These are phyloP conservation scores for Talaromyces trachyspermus DNA, from an alignment of 495 filamentous ascomycete species.

Conservation along the genomic window DNA sequence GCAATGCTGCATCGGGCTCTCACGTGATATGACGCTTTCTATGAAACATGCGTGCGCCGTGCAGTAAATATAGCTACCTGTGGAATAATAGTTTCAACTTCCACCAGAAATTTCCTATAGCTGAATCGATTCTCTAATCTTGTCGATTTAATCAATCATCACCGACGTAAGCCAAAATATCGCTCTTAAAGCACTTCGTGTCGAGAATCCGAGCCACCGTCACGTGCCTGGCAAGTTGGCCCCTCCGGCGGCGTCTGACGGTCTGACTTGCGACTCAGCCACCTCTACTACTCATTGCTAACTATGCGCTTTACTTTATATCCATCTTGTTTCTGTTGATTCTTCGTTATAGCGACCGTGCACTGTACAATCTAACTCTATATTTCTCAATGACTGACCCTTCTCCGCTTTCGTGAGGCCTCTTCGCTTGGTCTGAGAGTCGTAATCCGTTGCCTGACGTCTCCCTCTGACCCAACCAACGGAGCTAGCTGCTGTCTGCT, in stretches of 20 bases:
- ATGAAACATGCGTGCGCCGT: no score
- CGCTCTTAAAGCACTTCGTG: no score
- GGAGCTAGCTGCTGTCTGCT: conserved; percentile 5
- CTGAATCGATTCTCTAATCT: no score
- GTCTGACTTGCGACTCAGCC: background rate
- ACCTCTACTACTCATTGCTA: background rate
- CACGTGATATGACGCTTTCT: conserved; percentile 2
- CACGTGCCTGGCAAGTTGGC: no score
- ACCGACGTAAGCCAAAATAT: no score
- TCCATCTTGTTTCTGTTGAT: background rate
- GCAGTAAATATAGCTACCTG: no score
- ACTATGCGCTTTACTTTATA: background rate
- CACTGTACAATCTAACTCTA: background rate
- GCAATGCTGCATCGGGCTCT: no score
- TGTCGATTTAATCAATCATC: no score
- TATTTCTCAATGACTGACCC: conserved; percentile 33
- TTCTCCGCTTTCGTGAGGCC: conserved; percentile 24
- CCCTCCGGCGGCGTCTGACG: background rate
- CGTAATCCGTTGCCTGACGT: conserved; percentile 8
- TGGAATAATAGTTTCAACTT: no score
- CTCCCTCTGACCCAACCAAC: conserved; percentile 5
- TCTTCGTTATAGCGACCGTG: background rate
- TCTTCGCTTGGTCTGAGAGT: conserved; percentile 32
- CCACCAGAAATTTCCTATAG: no score
- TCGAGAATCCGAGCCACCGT: background rate